These are phyloP conservation scores for Eragrostis curvula DNA, from an alignment of 176 grass and related monocot genomes.

Conservation along the genomic window DNA sequence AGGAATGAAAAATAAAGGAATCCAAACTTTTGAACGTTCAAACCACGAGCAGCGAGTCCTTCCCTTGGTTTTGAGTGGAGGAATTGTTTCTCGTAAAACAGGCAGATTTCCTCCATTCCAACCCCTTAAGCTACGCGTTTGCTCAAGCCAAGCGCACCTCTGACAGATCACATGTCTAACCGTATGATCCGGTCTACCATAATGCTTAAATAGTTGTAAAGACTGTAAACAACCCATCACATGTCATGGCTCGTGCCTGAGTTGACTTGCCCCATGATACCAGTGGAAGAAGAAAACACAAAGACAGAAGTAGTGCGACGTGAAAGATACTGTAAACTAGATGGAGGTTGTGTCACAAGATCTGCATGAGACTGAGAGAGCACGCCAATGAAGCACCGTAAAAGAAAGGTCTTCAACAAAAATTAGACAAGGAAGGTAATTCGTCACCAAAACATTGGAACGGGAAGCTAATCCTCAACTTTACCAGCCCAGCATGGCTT, in stretches of 20 bases:
- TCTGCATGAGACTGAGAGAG: background rate
- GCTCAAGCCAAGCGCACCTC: background rate
- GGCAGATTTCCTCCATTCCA: no score
- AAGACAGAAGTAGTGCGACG: background rate
- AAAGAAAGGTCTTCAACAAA: background rate
- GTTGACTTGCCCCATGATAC: background rate
- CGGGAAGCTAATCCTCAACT: no score
- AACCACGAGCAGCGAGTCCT: no score
- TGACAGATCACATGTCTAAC: background rate
- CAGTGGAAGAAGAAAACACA: no score
- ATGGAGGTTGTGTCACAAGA: background rate
- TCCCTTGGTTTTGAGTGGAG: no score
- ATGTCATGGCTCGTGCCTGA: background rate
- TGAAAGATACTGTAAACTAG: background rate
- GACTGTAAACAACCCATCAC: background rate
- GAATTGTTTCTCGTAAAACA: no score
- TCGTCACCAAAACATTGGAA: no score
- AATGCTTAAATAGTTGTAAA: background rate
- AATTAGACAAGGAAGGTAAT: no score
- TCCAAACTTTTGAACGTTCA: no score
- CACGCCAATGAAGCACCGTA: background rate
- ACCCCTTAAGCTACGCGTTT: no score
- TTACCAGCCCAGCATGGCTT: no score
- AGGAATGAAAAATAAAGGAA: no score
- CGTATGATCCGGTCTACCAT: background rate